A percentile compares a stretch with the other conserved stretches of the same genome.
Conservation (phyloP, 164 flowering plant species). For the Stephania yunnanensis region DNA sequence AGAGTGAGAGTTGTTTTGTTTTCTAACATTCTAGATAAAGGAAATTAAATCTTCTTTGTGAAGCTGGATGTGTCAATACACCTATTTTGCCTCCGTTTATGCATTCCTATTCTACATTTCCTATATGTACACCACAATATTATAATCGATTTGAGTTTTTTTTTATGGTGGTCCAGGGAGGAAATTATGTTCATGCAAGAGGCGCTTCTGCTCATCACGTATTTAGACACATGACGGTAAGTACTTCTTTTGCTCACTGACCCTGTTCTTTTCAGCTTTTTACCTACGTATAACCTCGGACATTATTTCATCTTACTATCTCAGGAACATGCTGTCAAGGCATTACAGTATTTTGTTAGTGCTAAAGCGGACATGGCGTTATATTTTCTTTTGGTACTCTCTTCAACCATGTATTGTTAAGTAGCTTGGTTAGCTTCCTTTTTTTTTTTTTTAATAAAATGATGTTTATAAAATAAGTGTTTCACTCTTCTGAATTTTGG, state of each 20-base stretch:
- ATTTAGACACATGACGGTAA: slow-evolving; percentile 74
- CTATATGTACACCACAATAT: too few species aligned
- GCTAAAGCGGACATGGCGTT: slow-evolving; percentile 44
- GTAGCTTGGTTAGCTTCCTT: neutral
- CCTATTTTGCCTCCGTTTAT: neutral
- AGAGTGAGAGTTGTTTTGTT: too few species aligned
- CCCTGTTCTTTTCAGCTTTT: neutral
- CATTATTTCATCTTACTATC: slow-evolving; percentile 6
- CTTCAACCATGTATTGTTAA: neutral
- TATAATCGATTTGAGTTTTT: neutral
- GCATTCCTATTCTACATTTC: neutral
- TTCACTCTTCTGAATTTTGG: neutral
- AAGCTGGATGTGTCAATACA: neutral
- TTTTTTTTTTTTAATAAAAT: neutral
- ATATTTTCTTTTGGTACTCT: slow-evolving; percentile 55
- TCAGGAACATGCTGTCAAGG: slow-evolving; percentile 82
- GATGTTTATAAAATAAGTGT: neutral
- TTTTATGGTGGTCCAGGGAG: slow-evolving; percentile 46
- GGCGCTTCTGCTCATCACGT: slow-evolving; percentile 79
- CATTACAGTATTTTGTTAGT: slow-evolving; percentile 76
- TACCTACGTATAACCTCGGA: neutral
- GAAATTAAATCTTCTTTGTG: neutral
- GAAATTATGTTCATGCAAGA: slow-evolving; percentile 82
- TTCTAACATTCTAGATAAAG: too few species aligned
- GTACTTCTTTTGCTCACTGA: neutral